A percentile compares a stretch with the other conserved stretches of the same genome.
phyloP scores from a whole-genome alignment of 1,284 basidiomycete species.

The Stereum hirsutum region DNA sequence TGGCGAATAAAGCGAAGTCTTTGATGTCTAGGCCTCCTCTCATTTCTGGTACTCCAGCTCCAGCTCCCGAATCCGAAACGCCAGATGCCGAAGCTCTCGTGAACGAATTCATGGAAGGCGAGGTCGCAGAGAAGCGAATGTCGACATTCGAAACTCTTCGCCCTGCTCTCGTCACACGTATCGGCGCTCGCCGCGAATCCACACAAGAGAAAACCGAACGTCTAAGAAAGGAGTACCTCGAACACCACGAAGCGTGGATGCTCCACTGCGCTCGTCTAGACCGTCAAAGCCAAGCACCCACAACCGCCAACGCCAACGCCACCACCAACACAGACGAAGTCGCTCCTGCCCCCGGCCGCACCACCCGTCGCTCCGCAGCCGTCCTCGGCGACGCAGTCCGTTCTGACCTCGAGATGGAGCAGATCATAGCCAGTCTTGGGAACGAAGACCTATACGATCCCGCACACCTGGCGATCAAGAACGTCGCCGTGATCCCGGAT shows the following conservation, averaged over 20 bases:
- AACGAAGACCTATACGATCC: constrained; percentile 92
- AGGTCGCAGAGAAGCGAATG: constrained; percentile 24
- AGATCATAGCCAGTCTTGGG: constrained; percentile 89
- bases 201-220: constrained; percentile 45
- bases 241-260: constrained; percentile 63
- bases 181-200: constrained; percentile 40
- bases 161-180: constrained; percentile 40
- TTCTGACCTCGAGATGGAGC: constrained; percentile 95
- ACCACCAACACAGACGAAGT: constrained; percentile 30
- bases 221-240: constrained; percentile 60
- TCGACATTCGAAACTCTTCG: constrained; percentile 31
- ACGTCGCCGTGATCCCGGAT: constrained; percentile 88
- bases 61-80: too few relatives aligned
- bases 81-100: constrained; percentile 32
- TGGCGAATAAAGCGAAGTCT: constrained; percentile 49
- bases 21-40: too few relatives aligned
- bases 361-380: constrained; percentile 67
- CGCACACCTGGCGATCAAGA: constrained; percentile 76
- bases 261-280: constrained; percentile 65
- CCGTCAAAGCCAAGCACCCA: constrained; percentile 25
- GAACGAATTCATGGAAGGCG: constrained; percentile 33
- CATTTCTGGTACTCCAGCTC: too few relatives aligned
- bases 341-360: constrained; percentile 47
- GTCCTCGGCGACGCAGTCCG: constrained; percentile 83
- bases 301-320: too few relatives aligned